Base-by-base conservation (phyloP, 192 early-diverging fungal species). In the Cetraspora pellucida region DNA sequence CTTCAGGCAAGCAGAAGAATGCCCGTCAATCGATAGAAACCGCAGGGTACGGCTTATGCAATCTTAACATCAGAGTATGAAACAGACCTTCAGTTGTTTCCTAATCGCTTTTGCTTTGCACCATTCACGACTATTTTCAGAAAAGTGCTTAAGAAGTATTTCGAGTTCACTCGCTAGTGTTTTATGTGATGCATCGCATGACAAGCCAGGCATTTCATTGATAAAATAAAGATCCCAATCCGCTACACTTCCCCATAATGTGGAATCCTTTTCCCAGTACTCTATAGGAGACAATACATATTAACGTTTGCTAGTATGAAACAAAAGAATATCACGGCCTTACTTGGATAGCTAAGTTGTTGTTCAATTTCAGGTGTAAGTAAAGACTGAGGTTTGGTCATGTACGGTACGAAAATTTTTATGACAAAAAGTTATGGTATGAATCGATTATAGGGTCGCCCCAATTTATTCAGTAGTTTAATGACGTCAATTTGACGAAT, bases 201-300 rank as follows among this genome's bases (percentile, higher is more conserved):
- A 58, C 19, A 0, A 14, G 8, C 54, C 54, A 11, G 76, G 76
- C 45, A 77, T 58, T 57, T 77, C 67, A 21, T 52, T 69, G 57
- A 77, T 65, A 65, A 77, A 68, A 69, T 77, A 69, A 14, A 77
- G 46, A 45, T 69, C 65, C 76, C 76, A 77, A 58, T 77, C 65
- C 21, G 55, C 67, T 23, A 69, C 65, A 5, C 54, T 68, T 57
- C 75, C 75, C 65, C 64, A 69, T 27, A 31, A 17, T 57, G 52
- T 30, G 49, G 52, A 58, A 77, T 50, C 23, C 45, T 21, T 67
- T 27, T 54, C 50, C 65, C 75, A 57, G 55, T 77, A 77, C 50
- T 77, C 75, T 77, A 65, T 75, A 64, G 60, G 73, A 75, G 58
- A 75, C 64, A 75, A 67, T 45, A 67, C 37, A 21, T 16, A 21